Conservation (phyloP, 2,329 filamentous ascomycete genomes). For the Fusarium sambucinum region DNA sequence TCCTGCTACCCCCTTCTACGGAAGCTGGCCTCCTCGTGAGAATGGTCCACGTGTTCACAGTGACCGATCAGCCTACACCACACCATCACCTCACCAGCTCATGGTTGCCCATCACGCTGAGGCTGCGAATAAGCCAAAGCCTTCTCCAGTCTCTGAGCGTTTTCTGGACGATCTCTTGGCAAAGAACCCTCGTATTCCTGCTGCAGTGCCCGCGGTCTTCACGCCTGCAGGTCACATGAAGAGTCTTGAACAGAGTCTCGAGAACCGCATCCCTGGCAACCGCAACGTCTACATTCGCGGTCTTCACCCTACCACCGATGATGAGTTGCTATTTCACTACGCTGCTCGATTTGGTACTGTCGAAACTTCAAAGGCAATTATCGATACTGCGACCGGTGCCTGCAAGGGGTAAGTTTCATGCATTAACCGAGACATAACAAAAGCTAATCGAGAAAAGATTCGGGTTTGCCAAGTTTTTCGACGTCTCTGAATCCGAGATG, state of each 20-base stretch:
- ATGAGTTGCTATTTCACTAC: conserved; percentile 86
- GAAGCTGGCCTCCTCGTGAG: conserved; percentile 65
- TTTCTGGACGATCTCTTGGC: conserved; percentile 74
- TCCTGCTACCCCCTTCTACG: conserved; percentile 74
- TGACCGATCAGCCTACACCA: conserved; percentile 74
- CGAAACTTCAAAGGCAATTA: conserved; percentile 98
- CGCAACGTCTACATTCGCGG: conserved; percentile 99
- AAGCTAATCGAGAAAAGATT: conserved; percentile 70
- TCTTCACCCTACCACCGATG: conserved; percentile 93
- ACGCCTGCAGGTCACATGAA: conserved; percentile 87
- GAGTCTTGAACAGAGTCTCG: conserved; percentile 91
- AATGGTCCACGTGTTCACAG: conserved; percentile 69
- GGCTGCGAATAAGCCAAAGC: conserved; percentile 57
- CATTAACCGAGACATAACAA: background rate
- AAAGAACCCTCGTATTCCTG: conserved; percentile 85
- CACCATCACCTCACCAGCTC: conserved; percentile 73
- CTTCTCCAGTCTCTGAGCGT: conserved; percentile 58
- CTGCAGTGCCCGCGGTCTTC: conserved; percentile 89
- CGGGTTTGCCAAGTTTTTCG: conserved; percentile 95
- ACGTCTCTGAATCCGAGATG: conserved; percentile 88
- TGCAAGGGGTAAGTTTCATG: conserved; percentile 87
- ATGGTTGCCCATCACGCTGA: conserved; percentile 57
- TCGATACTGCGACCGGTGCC: conserved; percentile 90
- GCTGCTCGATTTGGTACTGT: conserved; percentile 91
- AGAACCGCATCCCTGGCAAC: conserved; percentile 91